phyloP scores from a whole-genome alignment of 768 basidiomycete species.

The Boletus insuetus region DNA sequence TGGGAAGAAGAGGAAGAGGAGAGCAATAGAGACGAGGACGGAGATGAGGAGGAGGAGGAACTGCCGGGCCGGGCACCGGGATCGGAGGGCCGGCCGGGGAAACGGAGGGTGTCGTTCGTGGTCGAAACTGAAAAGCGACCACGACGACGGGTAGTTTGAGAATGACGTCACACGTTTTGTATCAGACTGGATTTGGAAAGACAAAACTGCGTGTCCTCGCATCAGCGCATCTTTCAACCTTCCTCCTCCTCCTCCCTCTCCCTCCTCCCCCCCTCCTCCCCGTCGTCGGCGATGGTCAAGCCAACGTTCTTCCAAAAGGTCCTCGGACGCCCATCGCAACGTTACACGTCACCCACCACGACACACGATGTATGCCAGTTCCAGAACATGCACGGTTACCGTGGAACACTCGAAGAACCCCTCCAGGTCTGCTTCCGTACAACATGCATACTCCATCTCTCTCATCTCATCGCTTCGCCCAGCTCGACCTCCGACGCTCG shows the following conservation, averaged over 20 bases:
- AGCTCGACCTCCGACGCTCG: constrained; percentile 16
- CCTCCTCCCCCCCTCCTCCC: background rate
- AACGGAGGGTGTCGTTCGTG: constrained; percentile 47
- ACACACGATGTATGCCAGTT: constrained; percentile 2
- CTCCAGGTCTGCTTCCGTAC: constrained; percentile 18
- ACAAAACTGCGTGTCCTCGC: constrained; percentile 21
- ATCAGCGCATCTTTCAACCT: constrained; percentile 3
- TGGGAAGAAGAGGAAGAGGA: constrained; percentile 40
- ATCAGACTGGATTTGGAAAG: constrained; percentile 18
- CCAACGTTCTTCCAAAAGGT: constrained; percentile 60
- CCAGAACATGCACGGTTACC: constrained; percentile 1
- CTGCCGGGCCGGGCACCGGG: constrained; percentile 32
- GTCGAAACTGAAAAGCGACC: constrained; percentile 19
- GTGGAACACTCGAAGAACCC: constrained; percentile 11
- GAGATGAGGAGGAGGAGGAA: constrained; percentile 43
- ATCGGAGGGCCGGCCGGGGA: constrained; percentile 35
- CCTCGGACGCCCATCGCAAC: constrained; percentile 62
- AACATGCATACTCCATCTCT: background rate
- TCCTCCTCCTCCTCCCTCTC: background rate
- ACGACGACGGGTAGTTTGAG: background rate
- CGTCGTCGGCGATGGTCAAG: constrained; percentile 42
- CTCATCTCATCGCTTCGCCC: constrained; percentile 2
- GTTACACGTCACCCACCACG: constrained; percentile 40
- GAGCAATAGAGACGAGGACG: constrained; percentile 33
- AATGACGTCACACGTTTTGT: constrained; percentile 21